These are phyloP conservation scores for Pneumocystis canis DNA, from an alignment of 1,139 yeast species.

Conservation along the genomic window DNA sequence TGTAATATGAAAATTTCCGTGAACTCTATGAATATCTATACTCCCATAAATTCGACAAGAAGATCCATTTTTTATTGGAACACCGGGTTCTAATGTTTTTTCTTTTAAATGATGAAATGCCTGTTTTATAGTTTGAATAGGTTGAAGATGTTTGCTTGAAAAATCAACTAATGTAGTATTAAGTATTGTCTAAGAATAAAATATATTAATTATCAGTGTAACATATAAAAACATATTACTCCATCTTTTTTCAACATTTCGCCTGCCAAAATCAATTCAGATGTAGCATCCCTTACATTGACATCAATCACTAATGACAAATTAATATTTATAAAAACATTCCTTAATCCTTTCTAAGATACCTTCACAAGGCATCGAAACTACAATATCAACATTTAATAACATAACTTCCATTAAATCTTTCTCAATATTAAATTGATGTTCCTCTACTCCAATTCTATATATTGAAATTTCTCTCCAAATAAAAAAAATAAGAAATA, in stretches of 20 bases:
- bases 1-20: conserved; percentile 74
- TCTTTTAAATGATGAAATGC: not conserved
- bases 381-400: conserved; percentile 64
- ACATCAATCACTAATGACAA: conserved; percentile 40
- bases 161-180: not conserved
- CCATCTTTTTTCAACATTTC: conserved; percentile 41
- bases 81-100: not conserved
- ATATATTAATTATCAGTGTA: not conserved
- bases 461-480: not conserved
- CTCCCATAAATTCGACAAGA: conserved; percentile 85
- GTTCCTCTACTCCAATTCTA: conserved; percentile 48
- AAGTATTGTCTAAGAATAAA: not conserved
- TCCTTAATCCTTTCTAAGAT: no score
- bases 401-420: conserved; percentile 42
- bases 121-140: not conserved
- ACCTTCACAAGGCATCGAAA: conserved; percentile 67
- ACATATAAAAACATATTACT: not conserved
- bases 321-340: not conserved
- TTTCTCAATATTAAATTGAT: conserved; percentile 54
- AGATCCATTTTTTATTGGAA: conserved; percentile 30
- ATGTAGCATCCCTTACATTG: conserved; percentile 61
- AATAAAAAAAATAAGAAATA: not conserved
- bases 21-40: conserved; percentile 71
- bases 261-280: conserved; percentile 63
- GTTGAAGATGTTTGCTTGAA: not conserved